phyloP scores from a whole-genome alignment of 805 yeast species.

The Schizosaccharomyces pombe region DNA sequence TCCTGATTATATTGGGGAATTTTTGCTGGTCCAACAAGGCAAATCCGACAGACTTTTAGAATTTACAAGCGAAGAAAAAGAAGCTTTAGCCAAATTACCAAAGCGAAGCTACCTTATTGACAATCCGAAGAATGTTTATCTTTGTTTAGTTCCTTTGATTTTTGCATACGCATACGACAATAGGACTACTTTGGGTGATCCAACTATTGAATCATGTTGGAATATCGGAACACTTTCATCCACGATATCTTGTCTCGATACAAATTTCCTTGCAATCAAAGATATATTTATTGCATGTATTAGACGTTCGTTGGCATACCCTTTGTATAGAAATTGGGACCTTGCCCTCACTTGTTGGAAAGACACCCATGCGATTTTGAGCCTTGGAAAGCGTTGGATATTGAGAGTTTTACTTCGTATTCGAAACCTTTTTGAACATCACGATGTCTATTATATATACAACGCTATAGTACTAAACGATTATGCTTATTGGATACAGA shows the following conservation, averaged over 20 bases:
- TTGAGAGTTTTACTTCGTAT: slow-evolving; percentile 35
- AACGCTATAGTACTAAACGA: slow-evolving; percentile 58
- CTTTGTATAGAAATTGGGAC: slow-evolving; percentile 50
- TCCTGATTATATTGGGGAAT: background rate
- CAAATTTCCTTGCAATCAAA: slow-evolving; percentile 21
- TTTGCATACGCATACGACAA: slow-evolving; percentile 57
- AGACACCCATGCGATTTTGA: slow-evolving; percentile 40
- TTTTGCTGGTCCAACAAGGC: background rate
- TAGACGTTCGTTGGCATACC: slow-evolving; percentile 55
- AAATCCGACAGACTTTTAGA: slow-evolving; percentile 17
- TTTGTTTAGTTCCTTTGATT: slow-evolving; percentile 39
- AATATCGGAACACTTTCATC: slow-evolving; percentile 71
- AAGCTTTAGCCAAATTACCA: slow-evolving; percentile 47
- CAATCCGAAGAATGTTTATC: slow-evolving; percentile 32
- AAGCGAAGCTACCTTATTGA: slow-evolving; percentile 33
- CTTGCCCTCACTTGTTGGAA: slow-evolving; percentile 43
- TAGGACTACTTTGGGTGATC: slow-evolving; percentile 46
- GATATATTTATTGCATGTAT: slow-evolving; percentile 37
- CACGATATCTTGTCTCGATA: slow-evolving; percentile 49
- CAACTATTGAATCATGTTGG: slow-evolving; percentile 81
- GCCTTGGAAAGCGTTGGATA: slow-evolving; percentile 46
- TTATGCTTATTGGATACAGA: slow-evolving; percentile 44
- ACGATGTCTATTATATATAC: slow-evolving; percentile 67
- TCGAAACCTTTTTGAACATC: slow-evolving; percentile 55
- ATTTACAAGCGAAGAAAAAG: slow-evolving; percentile 38